Evolutionary conservation across 176 grass and related monocot species (phyloP).

Genomic region (Carex kokanica): DNA sequence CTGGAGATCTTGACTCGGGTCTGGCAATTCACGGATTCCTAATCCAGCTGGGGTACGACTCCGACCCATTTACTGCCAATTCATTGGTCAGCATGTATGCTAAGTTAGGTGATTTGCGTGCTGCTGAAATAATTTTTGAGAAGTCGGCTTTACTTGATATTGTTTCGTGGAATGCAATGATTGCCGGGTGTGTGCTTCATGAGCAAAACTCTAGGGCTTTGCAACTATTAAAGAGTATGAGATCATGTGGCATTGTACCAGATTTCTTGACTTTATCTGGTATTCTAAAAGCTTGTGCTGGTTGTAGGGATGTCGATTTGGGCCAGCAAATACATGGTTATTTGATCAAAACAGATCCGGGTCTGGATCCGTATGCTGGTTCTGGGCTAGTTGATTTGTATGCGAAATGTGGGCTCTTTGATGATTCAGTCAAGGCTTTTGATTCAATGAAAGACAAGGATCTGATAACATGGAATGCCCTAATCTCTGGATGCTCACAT

Average conservation of each 20-base stretch:
- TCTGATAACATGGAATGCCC: conserved; percentile 70
- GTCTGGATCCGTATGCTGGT: conserved; percentile 53
- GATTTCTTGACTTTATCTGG: conserved; percentile 61
- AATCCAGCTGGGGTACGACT: conserved; percentile 45
- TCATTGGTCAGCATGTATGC: conserved; percentile 72
- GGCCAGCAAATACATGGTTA: conserved; percentile 80
- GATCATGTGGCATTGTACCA: conserved; percentile 48
- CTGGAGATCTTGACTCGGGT: conserved; percentile 41
- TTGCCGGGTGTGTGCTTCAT: conserved; percentile 69
- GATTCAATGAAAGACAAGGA: conserved; percentile 40
- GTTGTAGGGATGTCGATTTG: conserved; percentile 46
- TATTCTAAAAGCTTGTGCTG: conserved; percentile 71
- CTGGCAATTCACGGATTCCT: conserved; percentile 51
- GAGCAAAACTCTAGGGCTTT: conserved; percentile 52
- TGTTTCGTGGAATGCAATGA: conserved; percentile 81
- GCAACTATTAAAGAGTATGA: conserved; percentile 58
- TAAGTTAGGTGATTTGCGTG: conserved; percentile 45
- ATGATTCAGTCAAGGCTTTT: conserved; percentile 58
- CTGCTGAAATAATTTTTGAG: conserved; percentile 46
- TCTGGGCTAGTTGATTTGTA: conserved; percentile 84
- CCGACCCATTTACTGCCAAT: conserved; percentile 60
- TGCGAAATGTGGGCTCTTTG: conserved; percentile 39
- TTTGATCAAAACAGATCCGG: conserved; percentile 58
- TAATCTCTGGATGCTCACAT: conserved; percentile 70
- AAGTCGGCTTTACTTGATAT: conserved; percentile 44